Conservation (phyloP, 2,329 filamentous ascomycete species). For the Cyclaneusma minus region DNA sequence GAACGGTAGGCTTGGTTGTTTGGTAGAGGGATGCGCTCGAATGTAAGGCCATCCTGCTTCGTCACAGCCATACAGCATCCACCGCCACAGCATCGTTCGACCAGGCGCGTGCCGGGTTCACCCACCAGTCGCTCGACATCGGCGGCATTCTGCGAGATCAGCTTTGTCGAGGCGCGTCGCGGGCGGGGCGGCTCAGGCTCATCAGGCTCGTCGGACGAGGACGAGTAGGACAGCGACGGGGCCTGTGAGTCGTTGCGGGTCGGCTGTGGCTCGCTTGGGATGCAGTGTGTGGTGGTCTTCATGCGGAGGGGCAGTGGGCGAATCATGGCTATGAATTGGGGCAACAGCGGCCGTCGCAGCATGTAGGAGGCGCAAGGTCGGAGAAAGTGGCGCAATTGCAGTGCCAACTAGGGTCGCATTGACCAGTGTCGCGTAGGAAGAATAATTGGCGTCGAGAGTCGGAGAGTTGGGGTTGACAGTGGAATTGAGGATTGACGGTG, state of each 20-base stretch:
- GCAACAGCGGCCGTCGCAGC: neutral
- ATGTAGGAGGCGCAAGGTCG: slow-evolving; percentile 1
- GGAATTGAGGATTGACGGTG: no score
- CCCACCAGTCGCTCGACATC: slow-evolving; percentile 50
- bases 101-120: slow-evolving; percentile 44
- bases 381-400: no score
- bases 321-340: slow-evolving; percentile 2
- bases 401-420: no score
- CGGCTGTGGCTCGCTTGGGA: slow-evolving; percentile 4
- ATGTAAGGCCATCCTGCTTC: slow-evolving; percentile 29
- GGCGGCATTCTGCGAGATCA: slow-evolving; percentile 47
- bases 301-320: slow-evolving; percentile 16
- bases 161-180: slow-evolving; percentile 52
- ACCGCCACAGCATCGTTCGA: slow-evolving; percentile 47
- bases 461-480: no score
- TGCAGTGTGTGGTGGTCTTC: slow-evolving; percentile 8
- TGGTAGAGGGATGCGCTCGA: slow-evolving; percentile 41
- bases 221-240: slow-evolving; percentile 47
- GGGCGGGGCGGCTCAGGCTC: slow-evolving; percentile 28
- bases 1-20: slow-evolving; percentile 76
- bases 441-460: no score
- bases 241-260: slow-evolving; percentile 35
- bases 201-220: slow-evolving; percentile 34
- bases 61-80: slow-evolving; percentile 42
- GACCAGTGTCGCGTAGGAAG: no score